Percentiles rank a stretch among this genome's conserved stretches.
Evolutionary conservation across 495 filamentous ascomycete species (phyloP).

Genomic region (Aspergillus nidulans): DNA sequence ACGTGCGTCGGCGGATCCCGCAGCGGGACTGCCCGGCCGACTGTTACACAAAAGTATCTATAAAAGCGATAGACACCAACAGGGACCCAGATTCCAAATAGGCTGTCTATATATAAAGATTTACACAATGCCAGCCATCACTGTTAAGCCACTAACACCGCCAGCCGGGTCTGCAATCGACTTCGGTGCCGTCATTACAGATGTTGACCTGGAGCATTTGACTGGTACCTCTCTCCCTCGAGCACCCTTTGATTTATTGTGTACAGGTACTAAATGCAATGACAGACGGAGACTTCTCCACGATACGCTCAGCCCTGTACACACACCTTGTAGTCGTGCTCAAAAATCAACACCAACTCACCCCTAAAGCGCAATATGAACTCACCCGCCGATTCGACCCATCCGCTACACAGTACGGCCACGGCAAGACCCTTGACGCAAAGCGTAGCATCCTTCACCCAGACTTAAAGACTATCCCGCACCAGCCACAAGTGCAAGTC

Average conservation of each 20-base stretch:
- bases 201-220: conserved; percentile 56
- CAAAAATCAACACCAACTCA: conserved; percentile 58
- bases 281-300: conserved; percentile 54
- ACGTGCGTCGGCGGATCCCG: not conserved
- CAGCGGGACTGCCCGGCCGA: not conserved
- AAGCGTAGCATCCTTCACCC: conserved; percentile 69
- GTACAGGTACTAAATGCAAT: conserved; percentile 3
- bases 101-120: not conserved
- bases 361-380: conserved; percentile 65
- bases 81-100: not conserved
- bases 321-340: conserved; percentile 60
- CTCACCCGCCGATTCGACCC: conserved; percentile 69
- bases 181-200: conserved; percentile 54
- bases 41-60: not conserved
- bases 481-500: conserved; percentile 74
- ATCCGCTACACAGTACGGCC: conserved; percentile 58
- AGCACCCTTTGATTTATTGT: not conserved
- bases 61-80: not conserved
- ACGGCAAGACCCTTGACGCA: conserved; percentile 64
- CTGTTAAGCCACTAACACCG: conserved; percentile 13
- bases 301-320: conserved; percentile 59
- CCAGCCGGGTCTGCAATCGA: conserved; percentile 48
- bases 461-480: conserved; percentile 71
- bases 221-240: conserved; percentile 30
- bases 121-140: not conserved